Evolutionary conservation across 352 stramenopile genomes (phyloP), one percentile per base, ranked within the genome.

Genomic region (Peronospora tabacina): DNA sequence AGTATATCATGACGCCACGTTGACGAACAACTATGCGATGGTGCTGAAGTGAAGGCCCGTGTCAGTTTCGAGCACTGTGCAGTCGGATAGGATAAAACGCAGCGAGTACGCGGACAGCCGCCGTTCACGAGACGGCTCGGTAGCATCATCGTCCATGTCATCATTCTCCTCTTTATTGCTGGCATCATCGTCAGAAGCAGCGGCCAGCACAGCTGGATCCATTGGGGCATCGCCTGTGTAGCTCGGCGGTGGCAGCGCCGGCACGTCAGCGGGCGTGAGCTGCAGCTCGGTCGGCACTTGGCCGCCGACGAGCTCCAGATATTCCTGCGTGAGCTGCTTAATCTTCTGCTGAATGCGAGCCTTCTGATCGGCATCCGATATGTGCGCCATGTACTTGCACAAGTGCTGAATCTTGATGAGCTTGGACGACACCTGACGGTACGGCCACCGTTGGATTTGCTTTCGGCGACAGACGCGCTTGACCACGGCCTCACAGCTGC

Each of bases 331-430:
- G 58, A 87, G 72, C 62, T 86, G 73, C 54, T 83, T 75, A 58
- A 90, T 85, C 59, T 83, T 82, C 11, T 75, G 68, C 58, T 84
- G 75, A 49, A 90, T 86, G 51, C 78, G 78, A 37, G 76, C 58
- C 42, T 76, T 74, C 48, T 87, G 73, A 57, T 87, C 73, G 5
- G 64, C 48, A 49, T 90, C 78, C 35, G 68, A 76, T 15, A 86
- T 75, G 55, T 89, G 78, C 20, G 76, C 78, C 62, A 90, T 82
- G 70, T 81, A 90, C 68, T 90, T 90, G 68, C 73, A 87, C 44
- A 90, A 64, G 55, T 87, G 75, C 66, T 90, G 75, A 55, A 90
- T 90, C 74, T 87, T 87, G 60, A 87, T 80, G 50, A 90, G 70
- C 62, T 87, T 87, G 63, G 75, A 78, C 45, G 81, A 86, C 22